Base-by-base conservation (phyloP, 2,329 filamentous ascomycete species). In the Aspergillus unguis region DNA sequence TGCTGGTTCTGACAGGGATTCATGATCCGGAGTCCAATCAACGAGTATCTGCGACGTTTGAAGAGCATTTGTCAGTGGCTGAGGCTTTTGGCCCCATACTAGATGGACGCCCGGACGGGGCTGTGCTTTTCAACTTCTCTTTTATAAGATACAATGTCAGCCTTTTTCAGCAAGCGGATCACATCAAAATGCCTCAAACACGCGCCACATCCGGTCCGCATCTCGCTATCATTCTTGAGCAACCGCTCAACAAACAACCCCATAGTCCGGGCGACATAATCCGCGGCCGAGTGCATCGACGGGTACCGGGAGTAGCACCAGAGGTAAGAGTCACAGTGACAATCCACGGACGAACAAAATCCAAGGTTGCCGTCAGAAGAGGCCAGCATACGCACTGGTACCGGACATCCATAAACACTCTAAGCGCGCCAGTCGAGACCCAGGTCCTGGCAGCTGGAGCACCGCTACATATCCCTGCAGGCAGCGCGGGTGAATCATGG, bases 231-330 rank as follows among this genome's bases (percentile, higher is more conserved):
- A 37, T 36, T 8, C 43, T 52, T 23, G 36, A 46, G 3, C 23
- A 36, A 6, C 26, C 43, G 8, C 25, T 26, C 9, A 5, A 3
- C 27, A 23, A 26, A 25, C 27, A 26, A 8, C 37, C 32, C 8
- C 40, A 52, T 10, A 32, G n/a, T 10, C 49, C 49, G 3, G 49
- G 49, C 7, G 49, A 52, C 10, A 52, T 43, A 8, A 35, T 52
- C 9, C 29, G 17, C 35, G 49, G 49, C 25, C 25, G 10, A 7
- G 42, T 52, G 11, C 23, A 10, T 17, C 49, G 49, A 33, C 46
- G 36, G 28, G 6, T 23, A 5, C 25, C 29, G 6, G 43, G 43
- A 25, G 29, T 35, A 10, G 28, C 32, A 6, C 43, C 43, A 29
- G 31, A 41, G 6, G 49, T 37, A 5, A 40, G 29, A 29, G 36